These are phyloP conservation scores for Chaetoceros muelleri DNA, from an alignment of 108 stramenopile species.

Conservation along the genomic window DNA sequence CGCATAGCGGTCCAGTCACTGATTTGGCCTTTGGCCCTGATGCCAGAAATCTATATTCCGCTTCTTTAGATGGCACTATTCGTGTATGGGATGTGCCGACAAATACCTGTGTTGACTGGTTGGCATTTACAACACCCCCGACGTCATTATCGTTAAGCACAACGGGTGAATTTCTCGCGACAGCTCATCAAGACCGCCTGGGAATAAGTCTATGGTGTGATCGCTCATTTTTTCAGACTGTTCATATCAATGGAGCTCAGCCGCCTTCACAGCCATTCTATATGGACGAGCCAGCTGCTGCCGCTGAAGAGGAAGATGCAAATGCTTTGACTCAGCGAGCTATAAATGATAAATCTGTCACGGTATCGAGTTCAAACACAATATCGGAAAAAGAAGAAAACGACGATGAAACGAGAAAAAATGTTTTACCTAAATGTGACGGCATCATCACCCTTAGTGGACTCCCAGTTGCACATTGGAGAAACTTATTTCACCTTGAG, in stretches of 20 bases:
- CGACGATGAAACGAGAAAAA: constrained; percentile 27
- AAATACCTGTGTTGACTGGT: constrained; percentile 88
- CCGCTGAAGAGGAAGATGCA: constrained; percentile 46
- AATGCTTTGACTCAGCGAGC: constrained; percentile 3
- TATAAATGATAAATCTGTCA: constrained; percentile 1
- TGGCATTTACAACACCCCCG: constrained; percentile 73
- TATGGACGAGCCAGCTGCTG: constrained; percentile 84
- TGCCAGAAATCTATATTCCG: constrained; percentile 77
- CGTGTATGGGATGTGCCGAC: constrained; percentile 96
- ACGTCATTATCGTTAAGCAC: constrained; percentile 83
- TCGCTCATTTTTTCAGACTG: constrained; percentile 80
- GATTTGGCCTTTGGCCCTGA: constrained; percentile 87
- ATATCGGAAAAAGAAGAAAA: constrained; percentile 8
- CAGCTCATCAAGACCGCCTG: constrained; percentile 68
- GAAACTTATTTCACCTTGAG: constrained; percentile 90
- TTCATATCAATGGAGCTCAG: constrained; percentile 56
- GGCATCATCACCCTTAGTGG: constrained; percentile 83
- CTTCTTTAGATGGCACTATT: constrained; percentile 77
- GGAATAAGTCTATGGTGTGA: constrained; percentile 94
- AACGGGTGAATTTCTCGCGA: constrained; percentile 95
- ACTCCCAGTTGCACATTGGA: constrained; percentile 93
- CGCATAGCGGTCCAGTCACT: constrained; percentile 68
- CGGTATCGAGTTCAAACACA: not conserved
- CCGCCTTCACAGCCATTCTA: constrained; percentile 39
- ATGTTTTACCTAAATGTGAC: constrained; percentile 36